Evolutionary conservation across 2,329 filamentous ascomycete species (phyloP), one percentile per base, ranked within the genome.

Genomic region (Chalara sp.): DNA sequence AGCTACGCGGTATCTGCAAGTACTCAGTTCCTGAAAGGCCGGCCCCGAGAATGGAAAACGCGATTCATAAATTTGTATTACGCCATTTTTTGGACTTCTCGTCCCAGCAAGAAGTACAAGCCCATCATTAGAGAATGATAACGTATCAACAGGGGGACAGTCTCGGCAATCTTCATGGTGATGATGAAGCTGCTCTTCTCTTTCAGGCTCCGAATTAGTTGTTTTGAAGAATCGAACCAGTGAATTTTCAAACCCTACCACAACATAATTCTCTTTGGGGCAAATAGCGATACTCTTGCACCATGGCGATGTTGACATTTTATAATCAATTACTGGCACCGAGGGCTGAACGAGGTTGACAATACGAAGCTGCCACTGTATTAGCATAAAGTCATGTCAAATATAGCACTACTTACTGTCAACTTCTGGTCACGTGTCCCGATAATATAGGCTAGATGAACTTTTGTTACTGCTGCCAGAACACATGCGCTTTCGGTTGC

Each of bases 201-300:
- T 61, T 0, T 66, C 66, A 31, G 66, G 59, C 45, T 68, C 67
- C 5, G 58, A 56, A 7, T 49, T 63, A 3, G 58, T 61, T 1
- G 67, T 68, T 35, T 67, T 70, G 55, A 68, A 72, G 43, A 71
- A 70, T n/a, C 68, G 63, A 7, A 71, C 67, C 8, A 63, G 65
- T 1, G 68, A 60, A 32, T 68, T 68, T 13, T 71, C 68, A 51
- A 72, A 72, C 5, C 70, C 69, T 10, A 72, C 58, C 0, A 64
- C 68, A 8, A 71, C 69, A 44, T 67, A 68, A 47, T 68, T 71
- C 47, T 71, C 69, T 41, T 63, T 65, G 4, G 65, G 66, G 46
- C 66, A 68, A 11, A 71, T 69, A 1, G 65, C 62, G 28, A 72
- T 69, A 49, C 66, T 69, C 40, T 61, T 66, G 48, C 67, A 70